A percentile compares a stretch with the other conserved stretches of the same genome.
phyloP scores from a whole-genome alignment of 257 asterid genomes.

The Solanum sejunctum region DNA sequence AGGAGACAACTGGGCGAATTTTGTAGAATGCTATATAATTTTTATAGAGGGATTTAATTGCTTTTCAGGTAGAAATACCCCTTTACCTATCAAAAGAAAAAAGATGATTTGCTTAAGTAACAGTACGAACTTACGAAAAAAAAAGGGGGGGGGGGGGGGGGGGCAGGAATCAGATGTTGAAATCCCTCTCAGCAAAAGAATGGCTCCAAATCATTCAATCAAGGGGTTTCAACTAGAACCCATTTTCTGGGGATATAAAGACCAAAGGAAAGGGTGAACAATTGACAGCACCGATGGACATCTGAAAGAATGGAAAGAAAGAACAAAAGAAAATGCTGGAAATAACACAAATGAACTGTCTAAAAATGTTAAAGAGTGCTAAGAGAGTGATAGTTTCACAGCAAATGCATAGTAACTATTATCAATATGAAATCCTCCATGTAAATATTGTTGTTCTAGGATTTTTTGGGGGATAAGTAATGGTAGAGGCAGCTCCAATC shows the following conservation, averaged over 20 bases:
- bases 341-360: neutral
- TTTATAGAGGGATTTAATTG: neutral
- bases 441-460: neutral
- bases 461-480: neutral
- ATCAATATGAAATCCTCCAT: neutral
- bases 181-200: neutral
- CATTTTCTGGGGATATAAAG: neutral
- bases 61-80: neutral
- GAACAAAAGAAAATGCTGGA: neutral
- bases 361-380: neutral
- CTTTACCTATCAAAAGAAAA: neutral
- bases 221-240: neutral
- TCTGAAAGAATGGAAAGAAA: neutral
- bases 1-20: neutral
- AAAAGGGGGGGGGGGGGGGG: neutral
- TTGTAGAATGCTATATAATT: neutral
- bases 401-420: neutral
- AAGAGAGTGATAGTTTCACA: neutral
- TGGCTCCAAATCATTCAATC: neutral
- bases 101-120: neutral
- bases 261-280: neutral
- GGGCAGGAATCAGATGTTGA: neutral
- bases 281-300: neutral
- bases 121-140: neutral
- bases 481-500: neutral